Conservation (phyloP, 2,329 filamentous ascomycete genomes). For the Aureobasidium namibiae region DNA sequence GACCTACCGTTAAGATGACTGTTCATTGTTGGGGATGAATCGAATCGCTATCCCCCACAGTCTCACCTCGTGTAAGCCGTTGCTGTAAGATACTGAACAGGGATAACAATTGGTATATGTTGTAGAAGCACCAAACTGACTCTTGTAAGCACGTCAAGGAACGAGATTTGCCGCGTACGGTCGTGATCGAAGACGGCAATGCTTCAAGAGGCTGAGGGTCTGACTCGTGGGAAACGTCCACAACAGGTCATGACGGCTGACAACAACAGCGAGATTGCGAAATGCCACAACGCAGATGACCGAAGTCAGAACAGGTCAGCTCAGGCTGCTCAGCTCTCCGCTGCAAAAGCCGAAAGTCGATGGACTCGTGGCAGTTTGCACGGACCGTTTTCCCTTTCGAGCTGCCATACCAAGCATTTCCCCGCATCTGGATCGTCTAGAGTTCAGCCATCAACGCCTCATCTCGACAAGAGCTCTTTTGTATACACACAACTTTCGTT, state of each 20-base stretch:
- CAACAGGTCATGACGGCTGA: neutral
- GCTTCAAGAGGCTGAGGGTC: neutral
- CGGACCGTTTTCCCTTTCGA: conserved; percentile 5
- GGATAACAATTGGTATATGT: neutral
- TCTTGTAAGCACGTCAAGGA: neutral
- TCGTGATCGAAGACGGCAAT: neutral
- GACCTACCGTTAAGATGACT: neutral
- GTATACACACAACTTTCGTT: neutral
- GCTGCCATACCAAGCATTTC: neutral
- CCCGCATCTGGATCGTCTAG: neutral
- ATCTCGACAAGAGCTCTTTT: neutral
- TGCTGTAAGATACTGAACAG: neutral
- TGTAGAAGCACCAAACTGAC: neutral
- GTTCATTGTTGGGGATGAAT: neutral
- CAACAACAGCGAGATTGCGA: neutral
- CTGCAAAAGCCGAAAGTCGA: neutral
- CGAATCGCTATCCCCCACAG: conserved; percentile 6
- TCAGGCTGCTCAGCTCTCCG: neutral
- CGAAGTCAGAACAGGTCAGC: neutral
- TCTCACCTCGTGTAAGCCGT: neutral
- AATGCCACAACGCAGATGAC: conserved; percentile 9
- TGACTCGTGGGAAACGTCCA: neutral
- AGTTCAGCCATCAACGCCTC: neutral
- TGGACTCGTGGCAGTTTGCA: neutral
- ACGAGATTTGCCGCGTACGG: neutral